phyloP scores from a whole-genome alignment of 2,329 filamentous ascomycete genomes.

The Penicillium sp. region DNA sequence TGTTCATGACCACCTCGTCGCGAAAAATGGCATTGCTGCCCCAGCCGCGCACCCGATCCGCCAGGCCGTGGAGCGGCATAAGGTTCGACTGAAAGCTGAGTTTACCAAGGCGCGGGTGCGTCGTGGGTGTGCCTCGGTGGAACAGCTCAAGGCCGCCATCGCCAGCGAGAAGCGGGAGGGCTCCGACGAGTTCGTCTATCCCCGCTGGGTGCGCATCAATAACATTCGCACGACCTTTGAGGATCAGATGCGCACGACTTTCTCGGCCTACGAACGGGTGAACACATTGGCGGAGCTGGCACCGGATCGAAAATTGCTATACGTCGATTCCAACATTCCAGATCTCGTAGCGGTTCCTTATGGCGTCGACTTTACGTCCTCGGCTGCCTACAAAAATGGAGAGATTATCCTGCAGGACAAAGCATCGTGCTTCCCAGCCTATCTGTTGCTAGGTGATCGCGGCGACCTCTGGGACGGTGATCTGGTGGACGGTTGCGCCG shows the following conservation, averaged over 20 bases:
- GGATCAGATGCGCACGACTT: constrained; percentile 71
- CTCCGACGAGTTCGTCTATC: constrained; percentile 51
- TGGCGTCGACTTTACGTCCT: constrained; percentile 67
- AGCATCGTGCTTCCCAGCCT: constrained; percentile 93
- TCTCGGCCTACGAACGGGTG: constrained; percentile 61
- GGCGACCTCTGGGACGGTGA: constrained; percentile 55
- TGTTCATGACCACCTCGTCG: constrained; percentile 78
- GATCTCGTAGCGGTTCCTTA: constrained; percentile 77
- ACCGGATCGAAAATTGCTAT: constrained; percentile 35
- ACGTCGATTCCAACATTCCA: constrained; percentile 79
- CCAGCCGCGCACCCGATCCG: constrained; percentile 75
- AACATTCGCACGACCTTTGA: constrained; percentile 68
- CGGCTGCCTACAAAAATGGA: constrained; percentile 69
- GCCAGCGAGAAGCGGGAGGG: constrained; percentile 46
- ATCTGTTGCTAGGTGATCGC: constrained; percentile 64
- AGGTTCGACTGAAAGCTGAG: constrained; percentile 74
- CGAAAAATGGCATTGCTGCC: constrained; percentile 78
- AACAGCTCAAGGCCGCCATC: constrained; percentile 54
- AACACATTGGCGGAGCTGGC: constrained; percentile 58
- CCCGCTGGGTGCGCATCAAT: constrained; percentile 92
- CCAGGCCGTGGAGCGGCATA: constrained; percentile 73
- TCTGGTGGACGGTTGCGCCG: constrained; percentile 88
- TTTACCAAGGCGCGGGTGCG: constrained; percentile 75
- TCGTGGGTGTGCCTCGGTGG: constrained; percentile 65
- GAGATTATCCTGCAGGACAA: constrained; percentile 92